A percentile compares a stretch with the other conserved stretches of the same genome.
Evolutionary conservation across 2,329 filamentous ascomycete species (phyloP).

Genomic region (Zymoseptoria passerinii): DNA sequence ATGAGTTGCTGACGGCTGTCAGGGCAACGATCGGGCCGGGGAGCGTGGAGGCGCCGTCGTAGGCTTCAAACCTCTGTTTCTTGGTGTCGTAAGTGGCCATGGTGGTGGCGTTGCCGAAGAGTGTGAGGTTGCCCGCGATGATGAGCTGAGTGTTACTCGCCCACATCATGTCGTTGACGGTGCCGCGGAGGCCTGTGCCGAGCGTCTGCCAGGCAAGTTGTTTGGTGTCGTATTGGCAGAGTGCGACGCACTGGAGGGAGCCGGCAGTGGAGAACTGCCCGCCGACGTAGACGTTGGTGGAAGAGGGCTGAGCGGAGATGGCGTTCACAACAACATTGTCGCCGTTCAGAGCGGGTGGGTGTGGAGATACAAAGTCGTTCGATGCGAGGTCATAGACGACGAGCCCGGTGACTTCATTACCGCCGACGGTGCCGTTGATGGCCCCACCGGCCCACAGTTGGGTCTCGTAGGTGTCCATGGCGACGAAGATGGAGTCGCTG

Average conservation of each 20-base stretch:
- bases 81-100: slow-evolving; percentile 67
- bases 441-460: slow-evolving; percentile 75
- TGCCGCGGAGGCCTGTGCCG: slow-evolving; percentile 62
- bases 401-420: slow-evolving; percentile 59
- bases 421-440: slow-evolving; percentile 61
- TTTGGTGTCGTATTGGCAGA: slow-evolving; percentile 70
- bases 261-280: slow-evolving; percentile 80
- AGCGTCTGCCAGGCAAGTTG: slow-evolving; percentile 71
- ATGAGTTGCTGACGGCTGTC: slow-evolving; percentile 62
- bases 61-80: slow-evolving; percentile 56
- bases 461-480: slow-evolving; percentile 59
- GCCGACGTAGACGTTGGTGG: slow-evolving; percentile 72
- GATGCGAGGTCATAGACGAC: slow-evolving; percentile 68
- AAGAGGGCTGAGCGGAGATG: slow-evolving; percentile 63
- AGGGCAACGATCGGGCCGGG: slow-evolving; percentile 75
- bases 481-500: slow-evolving; percentile 63
- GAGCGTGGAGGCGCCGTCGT: slow-evolving; percentile 54
- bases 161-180: slow-evolving; percentile 69
- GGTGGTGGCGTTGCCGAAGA: slow-evolving; percentile 57
- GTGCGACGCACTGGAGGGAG: slow-evolving; percentile 67
- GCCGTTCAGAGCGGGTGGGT: slow-evolving; percentile 69
- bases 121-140: slow-evolving; percentile 65
- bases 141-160: slow-evolving; percentile 61
- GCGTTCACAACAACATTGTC: slow-evolving; percentile 63
- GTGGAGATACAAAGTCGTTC: slow-evolving; percentile 53